Base-by-base conservation (phyloP, 345 rosid species). In the Trapa incisa region DNA sequence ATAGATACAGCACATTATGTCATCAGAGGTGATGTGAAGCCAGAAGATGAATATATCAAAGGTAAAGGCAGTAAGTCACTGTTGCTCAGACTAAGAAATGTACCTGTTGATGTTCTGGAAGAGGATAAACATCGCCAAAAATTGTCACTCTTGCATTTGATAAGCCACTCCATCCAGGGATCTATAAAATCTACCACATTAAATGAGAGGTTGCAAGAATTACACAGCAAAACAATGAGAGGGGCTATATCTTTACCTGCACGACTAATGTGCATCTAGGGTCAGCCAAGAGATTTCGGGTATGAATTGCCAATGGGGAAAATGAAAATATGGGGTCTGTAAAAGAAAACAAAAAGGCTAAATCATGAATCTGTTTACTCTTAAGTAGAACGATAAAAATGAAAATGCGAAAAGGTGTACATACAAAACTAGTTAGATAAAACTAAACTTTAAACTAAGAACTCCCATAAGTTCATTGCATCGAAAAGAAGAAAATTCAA, bases 91-190 rank as follows among this genome's bases (percentile, higher is more conserved):
- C 45, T 37, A 67, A 37, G 14, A 61, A 43, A 65, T 16, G 9
- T 3, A 91, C 99, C 93, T 94, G 97, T 69, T 91, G 84, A 61
- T 85, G 66, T 75, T 87, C 93, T 43, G 90, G 89, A 74, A 94
- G 91, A 15, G 97, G 99, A 79, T 82, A 80, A 38, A 91, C 86
- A 76, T 94, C 97, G 0, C 99, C 99, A 74, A 94, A 94, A 15
- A 94, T 83, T 45, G 99, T 89, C 65, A 86, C 99, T 72, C 99
- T 85, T 65, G 99, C 99, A 80, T 91, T 94, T 41, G 97, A 94
- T 80, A 94, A 89, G 85, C 96, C 81, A 76, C 90, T 94, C 99
- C 97, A 91, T 70, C 97, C 96, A 35, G 97, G 99, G 75, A 94
- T 86, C 99, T 94, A 61, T n/a, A 78, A 74, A 71, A 53, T 62